Evolutionary conservation across 2,329 filamentous ascomycete genomes (phyloP).

Genomic region (Acarospora socialis): DNA sequence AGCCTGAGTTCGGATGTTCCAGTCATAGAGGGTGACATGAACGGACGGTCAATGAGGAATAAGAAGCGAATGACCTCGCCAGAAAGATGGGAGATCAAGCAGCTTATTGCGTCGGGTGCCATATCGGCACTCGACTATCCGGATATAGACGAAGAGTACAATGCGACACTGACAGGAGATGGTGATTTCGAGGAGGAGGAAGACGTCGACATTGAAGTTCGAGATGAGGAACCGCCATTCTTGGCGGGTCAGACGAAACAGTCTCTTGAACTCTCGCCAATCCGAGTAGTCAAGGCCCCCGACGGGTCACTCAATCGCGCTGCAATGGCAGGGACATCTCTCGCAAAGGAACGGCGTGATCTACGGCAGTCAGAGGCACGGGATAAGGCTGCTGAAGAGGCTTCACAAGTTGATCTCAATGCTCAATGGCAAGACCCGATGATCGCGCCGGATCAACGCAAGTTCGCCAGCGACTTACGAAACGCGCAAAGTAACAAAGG

Average conservation of each 20-base stretch:
- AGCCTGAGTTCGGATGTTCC: constrained; percentile 40
- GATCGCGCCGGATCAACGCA: constrained; percentile 67
- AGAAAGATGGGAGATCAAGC: constrained; percentile 93
- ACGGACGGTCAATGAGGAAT: constrained; percentile 42
- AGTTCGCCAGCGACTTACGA: constrained; percentile 79
- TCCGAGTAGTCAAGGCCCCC: constrained; percentile 90
- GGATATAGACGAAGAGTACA: constrained; percentile 86
- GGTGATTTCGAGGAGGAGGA: constrained; percentile 85
- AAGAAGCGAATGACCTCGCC: constrained; percentile 94
- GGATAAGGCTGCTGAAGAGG: constrained; percentile 58
- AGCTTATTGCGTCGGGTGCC: constrained; percentile 89
- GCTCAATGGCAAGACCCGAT: constrained; percentile 97
- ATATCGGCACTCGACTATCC: constrained; percentile 88
- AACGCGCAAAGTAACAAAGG: constrained; percentile 47
- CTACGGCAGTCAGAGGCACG: constrained; percentile 77
- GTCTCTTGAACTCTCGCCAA: constrained; percentile 85
- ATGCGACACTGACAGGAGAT: constrained; percentile 72
- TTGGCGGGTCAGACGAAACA: constrained; percentile 92
- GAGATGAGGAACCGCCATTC: constrained; percentile 93
- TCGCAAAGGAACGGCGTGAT: constrained; percentile 84
- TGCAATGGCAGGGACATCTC: constrained; percentile 77
- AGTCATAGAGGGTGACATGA: constrained; percentile 47
- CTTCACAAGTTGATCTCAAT: constrained; percentile 64
- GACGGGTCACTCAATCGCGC: constrained; percentile 96
- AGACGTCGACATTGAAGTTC: constrained; percentile 92